Evolutionary conservation across 2,329 filamentous ascomycete genomes (phyloP).

Genomic region (Fusarium austroafricanum): DNA sequence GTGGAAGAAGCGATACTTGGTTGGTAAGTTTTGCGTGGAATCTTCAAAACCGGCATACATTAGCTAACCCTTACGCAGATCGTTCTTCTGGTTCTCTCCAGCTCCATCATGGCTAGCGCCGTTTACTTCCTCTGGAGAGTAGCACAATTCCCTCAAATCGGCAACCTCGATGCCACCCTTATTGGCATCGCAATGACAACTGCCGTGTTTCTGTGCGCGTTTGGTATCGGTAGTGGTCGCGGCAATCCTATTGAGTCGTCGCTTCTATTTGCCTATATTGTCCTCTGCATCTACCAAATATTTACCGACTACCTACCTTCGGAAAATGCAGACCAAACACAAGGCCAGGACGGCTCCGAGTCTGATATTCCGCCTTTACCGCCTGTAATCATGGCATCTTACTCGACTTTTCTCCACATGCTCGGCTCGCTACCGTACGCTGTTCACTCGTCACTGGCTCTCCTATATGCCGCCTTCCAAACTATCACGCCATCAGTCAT

Average conservation of each 20-base stretch:
- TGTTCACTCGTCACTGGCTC: conserved; percentile 84
- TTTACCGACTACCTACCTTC: conserved; percentile 97
- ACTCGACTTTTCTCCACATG: conserved; percentile 88
- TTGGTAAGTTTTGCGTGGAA: conserved; percentile 71
- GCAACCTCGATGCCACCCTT: conserved; percentile 89
- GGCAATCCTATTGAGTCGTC: conserved; percentile 97
- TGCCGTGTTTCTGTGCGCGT: conserved; percentile 90
- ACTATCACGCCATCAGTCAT: conserved; percentile 96
- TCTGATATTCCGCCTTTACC: conserved; percentile 97
- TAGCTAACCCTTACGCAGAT: conserved; percentile 71
- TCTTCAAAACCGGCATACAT: conserved; percentile 25
- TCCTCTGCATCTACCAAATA: conserved; percentile 99
- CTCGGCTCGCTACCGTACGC: conserved; percentile 85
- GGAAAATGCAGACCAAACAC: conserved; percentile 66
- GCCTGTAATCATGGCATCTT: conserved; percentile 98
- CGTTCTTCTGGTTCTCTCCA: conserved; percentile 85
- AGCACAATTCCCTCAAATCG: conserved; percentile 90
- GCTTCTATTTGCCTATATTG: conserved; percentile 93
- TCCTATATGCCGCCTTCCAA: conserved; percentile 91
- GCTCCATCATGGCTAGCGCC: conserved; percentile 91
- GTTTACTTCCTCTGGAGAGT: conserved; percentile 98
- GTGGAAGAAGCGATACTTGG: conserved; percentile 94
- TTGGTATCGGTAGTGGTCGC: conserved; percentile 92
- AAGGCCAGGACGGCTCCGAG: conserved; percentile 65
- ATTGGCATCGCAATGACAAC: conserved; percentile 95